Conservation (phyloP, 2,329 filamentous ascomycete genomes). For the Esteya vermicola region DNA sequence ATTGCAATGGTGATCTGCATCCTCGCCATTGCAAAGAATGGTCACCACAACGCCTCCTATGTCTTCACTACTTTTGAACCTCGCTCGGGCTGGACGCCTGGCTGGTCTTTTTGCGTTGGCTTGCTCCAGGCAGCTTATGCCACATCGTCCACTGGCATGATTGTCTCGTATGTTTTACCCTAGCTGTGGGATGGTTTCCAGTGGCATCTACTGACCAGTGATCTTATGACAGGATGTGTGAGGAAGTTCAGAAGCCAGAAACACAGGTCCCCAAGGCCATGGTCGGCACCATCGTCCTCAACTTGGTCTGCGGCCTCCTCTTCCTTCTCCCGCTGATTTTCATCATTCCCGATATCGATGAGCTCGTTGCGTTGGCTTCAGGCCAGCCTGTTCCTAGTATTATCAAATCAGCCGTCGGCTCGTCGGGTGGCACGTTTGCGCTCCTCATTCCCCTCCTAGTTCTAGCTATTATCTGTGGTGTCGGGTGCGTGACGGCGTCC, state of each 20-base stretch:
- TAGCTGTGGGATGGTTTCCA: background rate
- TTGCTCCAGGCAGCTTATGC: conserved; percentile 60
- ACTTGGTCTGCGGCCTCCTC: conserved; percentile 50
- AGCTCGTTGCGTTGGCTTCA: conserved; percentile 35
- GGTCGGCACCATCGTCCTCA: conserved; percentile 52
- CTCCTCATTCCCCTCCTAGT: conserved; percentile 52
- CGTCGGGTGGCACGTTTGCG: conserved; percentile 44
- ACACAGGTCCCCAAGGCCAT: conserved; percentile 61
- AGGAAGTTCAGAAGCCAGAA: conserved; percentile 41
- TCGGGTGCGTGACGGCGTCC: conserved; percentile 54
- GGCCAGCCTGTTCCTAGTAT: conserved; percentile 52
- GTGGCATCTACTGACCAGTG: too few relatives aligned
- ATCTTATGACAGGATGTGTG: conserved; percentile 60
- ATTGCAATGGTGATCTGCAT: conserved; percentile 49
- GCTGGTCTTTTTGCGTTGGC: conserved; percentile 63
- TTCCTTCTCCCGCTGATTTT: conserved; percentile 58
- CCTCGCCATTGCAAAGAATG: conserved; percentile 53
- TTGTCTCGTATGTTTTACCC: conserved; percentile 47
- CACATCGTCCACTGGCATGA: conserved; percentile 66
- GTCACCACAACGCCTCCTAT: conserved; percentile 45
- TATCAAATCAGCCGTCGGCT: conserved; percentile 47
- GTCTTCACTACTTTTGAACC: conserved; percentile 57
- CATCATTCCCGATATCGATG: conserved; percentile 48
- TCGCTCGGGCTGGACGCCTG: conserved; percentile 53
- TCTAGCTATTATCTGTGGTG: conserved; percentile 51